Percentiles rank a stretch among this genome's conserved stretches.
Evolutionary conservation across 2,329 filamentous ascomycete genomes (phyloP).

Genomic region (Fusarium sp.): DNA sequence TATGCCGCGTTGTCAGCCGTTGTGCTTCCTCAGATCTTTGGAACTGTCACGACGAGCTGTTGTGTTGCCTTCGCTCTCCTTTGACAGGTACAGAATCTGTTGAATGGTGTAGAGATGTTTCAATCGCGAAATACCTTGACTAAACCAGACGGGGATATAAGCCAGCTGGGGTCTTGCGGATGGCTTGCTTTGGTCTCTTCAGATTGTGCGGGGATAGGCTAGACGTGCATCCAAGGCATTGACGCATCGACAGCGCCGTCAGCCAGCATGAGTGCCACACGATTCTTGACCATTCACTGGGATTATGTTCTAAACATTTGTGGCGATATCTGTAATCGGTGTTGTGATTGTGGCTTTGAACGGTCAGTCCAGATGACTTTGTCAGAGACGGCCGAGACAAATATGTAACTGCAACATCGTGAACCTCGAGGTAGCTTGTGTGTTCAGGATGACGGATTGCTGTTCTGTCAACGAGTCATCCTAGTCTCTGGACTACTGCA

Average conservation of each 20-base stretch:
- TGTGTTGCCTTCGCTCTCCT: conserved; percentile 20
- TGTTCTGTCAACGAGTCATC: conserved; percentile 3
- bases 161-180: conserved; percentile 34
- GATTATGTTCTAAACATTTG: conserved; percentile 6
- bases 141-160: conserved; percentile 35
- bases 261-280: conserved; percentile 36
- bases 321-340: conserved; percentile 9
- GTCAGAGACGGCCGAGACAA: conserved; percentile 1
- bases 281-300: conserved; percentile 18
- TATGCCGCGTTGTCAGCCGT: conserved; percentile 21
- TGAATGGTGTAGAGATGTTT: background rate
- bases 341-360: conserved; percentile 21
- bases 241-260: conserved; percentile 52
- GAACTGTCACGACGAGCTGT: conserved; percentile 10
- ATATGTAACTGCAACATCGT: background rate
- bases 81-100: conserved; percentile 21
- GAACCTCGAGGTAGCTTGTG: conserved; percentile 5
- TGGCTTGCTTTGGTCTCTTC: conserved; percentile 38
- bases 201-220: conserved; percentile 40
- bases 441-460: background rate
- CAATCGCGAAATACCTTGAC: background rate
- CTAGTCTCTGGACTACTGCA: conserved; percentile 26
- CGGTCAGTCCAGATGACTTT: background rate
- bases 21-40: conserved; percentile 22
- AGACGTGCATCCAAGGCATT: conserved; percentile 55